Base-by-base conservation (phyloP, 1,139 yeast species). In the Debaryomycetaceae sp. region DNA sequence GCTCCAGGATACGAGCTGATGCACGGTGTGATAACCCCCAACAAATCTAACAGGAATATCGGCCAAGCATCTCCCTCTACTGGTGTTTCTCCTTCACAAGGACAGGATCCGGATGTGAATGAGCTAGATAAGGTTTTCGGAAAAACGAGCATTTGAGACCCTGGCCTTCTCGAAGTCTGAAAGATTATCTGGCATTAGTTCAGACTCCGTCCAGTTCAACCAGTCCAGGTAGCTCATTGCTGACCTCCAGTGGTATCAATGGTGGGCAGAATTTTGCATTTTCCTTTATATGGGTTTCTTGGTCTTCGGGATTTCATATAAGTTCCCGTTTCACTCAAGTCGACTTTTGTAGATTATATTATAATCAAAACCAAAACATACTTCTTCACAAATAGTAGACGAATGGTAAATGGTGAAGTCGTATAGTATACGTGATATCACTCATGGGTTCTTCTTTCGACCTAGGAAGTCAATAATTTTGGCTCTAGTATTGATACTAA, bases 1-100 rank as follows among this genome's bases (percentile, higher is more conserved):
- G 78, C 78, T 1, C 78, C 78, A 0, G 78, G 78, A 0, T 68
- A 66, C 41, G 61, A 62, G 39, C 50, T 61, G 2, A 49, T 52
- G 16, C 65, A 58, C 13, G 52, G 54, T 1, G 56, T 70, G 2
- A 67, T 70, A 67, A 57, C 58, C 22, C 77, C 76, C 5, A 55
- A 46, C 16, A 52, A 46, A 32, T 41, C 39, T 8, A 37, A 36
- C 16, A 30, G 22, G 5, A 38, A 38, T 17, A 34, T 28, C 9
- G 26, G 35, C n/a, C 30, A 38, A 26, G 40, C 36, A 31, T 26
- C 19, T 38, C 26, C 3, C 13, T 36, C 37, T 13, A 16, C 35
- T n/a, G 15, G 17, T 11, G 33, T 32, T 13, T 17, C 35, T n/a
- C 15, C 33, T 19, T 22, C 18, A 6, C 30, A 31, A 5, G 37